These are phyloP conservation scores for Carex arenaria DNA, from an alignment of 202 grass and related monocot genomes.

Conservation along the genomic window DNA sequence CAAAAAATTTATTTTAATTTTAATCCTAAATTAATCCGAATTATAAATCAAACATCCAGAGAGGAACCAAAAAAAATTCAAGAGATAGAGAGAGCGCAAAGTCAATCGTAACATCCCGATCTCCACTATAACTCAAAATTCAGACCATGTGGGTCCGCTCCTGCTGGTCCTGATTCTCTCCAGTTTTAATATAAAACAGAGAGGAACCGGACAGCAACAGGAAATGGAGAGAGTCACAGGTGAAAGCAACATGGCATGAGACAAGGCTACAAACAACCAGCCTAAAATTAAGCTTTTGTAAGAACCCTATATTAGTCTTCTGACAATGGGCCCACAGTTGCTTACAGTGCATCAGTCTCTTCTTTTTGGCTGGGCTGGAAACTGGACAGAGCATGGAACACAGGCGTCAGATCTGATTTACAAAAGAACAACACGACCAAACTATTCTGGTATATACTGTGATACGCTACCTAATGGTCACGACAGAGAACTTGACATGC, in stretches of 20 bases:
- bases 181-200: background rate
- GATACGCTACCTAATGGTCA: background rate
- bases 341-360: constrained; percentile 6
- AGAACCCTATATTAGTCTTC: background rate
- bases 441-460: background rate
- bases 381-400: background rate
- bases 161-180: background rate
- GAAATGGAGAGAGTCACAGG: constrained; percentile 4
- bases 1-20: no score
- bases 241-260: constrained; percentile 31
- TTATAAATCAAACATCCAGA: no score
- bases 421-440: constrained; percentile 4
- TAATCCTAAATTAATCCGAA: no score
- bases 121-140: no score
- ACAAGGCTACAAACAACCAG: constrained; percentile 27
- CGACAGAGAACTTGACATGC: background rate
- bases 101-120: no score
- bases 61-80: no score
- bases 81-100: no score
- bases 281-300: background rate
- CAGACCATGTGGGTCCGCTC: no score
- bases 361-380: constrained; percentile 1
- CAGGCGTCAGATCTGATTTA: constrained; percentile 23
- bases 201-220: background rate
- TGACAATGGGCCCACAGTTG: background rate